Conservation (phyloP, 2,329 filamentous ascomycete species). For the Pseudonectria buxi region DNA sequence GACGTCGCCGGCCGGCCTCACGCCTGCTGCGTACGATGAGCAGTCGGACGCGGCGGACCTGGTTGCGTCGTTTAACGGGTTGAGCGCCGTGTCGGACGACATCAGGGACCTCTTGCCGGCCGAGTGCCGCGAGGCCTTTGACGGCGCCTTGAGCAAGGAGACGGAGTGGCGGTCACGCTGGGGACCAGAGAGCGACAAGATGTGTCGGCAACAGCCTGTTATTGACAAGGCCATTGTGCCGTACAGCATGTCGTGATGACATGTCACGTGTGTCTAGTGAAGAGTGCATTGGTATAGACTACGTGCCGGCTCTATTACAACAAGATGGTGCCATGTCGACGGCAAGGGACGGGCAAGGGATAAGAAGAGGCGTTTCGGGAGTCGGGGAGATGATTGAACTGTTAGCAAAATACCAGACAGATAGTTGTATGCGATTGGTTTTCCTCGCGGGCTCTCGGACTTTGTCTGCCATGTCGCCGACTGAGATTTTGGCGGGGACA, state of each 20-base stretch:
- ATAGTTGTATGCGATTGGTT: too few species aligned
- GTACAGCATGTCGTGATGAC: conserved; percentile 38
- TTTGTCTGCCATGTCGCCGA: too few species aligned
- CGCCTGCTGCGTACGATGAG: conserved; percentile 38
- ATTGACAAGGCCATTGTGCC: conserved; percentile 61
- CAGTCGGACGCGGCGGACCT: conserved; percentile 37
- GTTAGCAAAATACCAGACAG: too few species aligned
- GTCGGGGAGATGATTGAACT: too few species aligned
- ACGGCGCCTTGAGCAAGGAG: conserved; percentile 59
- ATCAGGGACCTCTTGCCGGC: conserved; percentile 58
- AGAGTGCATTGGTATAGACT: background rate
- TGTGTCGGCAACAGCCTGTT: conserved; percentile 43
- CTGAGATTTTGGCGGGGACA: too few species aligned
- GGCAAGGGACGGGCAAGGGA: too few species aligned
- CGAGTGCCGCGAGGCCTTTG: conserved; percentile 67
- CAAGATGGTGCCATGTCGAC: too few species aligned
- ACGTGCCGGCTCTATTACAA: too few species aligned
- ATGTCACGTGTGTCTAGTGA: background rate
- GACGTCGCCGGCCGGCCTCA: conserved; percentile 41
- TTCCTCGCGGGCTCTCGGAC: too few species aligned
- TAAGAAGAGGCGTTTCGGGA: too few species aligned
- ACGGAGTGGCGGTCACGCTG: conserved; percentile 67
- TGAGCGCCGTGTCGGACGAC: conserved; percentile 58
- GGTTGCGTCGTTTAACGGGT: conserved; percentile 49
- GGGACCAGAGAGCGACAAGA: conserved; percentile 59